A percentile compares a stretch with the other conserved stretches of the same genome.
phyloP scores from a whole-genome alignment of 345 rosid species.

The Crucihimalaya himalaica region DNA sequence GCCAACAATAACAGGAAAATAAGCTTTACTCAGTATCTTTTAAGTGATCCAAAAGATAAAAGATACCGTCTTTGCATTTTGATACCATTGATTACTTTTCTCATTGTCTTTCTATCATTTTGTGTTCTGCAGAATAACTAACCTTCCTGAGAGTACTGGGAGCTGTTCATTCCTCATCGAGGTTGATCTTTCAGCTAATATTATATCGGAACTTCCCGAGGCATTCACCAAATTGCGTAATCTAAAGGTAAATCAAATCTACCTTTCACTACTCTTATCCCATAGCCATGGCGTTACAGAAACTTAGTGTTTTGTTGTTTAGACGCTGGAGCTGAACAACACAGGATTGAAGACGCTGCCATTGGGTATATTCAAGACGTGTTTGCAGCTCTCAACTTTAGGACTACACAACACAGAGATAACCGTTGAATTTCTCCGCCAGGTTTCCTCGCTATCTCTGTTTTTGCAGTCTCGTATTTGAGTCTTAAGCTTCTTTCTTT shows the following conservation, averaged over 20 bases:
- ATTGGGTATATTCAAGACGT: constrained; percentile 54
- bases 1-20: constrained; percentile 74
- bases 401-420: constrained; percentile 91
- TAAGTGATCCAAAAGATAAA: background rate
- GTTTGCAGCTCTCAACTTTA: constrained; percentile 69
- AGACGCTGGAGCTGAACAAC: constrained; percentile 70
- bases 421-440: constrained; percentile 70
- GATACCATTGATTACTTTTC: background rate
- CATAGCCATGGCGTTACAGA: background rate
- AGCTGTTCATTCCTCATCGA: constrained; percentile 66
- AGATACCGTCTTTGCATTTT: background rate
- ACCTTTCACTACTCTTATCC: background rate
- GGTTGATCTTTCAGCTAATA: constrained; percentile 91
- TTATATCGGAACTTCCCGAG: constrained; percentile 67
- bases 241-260: constrained; percentile 57
- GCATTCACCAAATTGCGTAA: constrained; percentile 55
- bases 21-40: background rate
- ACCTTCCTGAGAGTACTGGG: constrained; percentile 54
- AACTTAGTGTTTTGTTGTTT: constrained; percentile 16
- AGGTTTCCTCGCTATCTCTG: constrained; percentile 47
- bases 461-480: background rate
- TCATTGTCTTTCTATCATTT: background rate
- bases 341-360: constrained; percentile 76
- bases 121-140: constrained; percentile 54
- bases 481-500: background rate